Conservation (phyloP, 1,284 basidiomycete genomes). For the Boletellus sp. region DNA sequence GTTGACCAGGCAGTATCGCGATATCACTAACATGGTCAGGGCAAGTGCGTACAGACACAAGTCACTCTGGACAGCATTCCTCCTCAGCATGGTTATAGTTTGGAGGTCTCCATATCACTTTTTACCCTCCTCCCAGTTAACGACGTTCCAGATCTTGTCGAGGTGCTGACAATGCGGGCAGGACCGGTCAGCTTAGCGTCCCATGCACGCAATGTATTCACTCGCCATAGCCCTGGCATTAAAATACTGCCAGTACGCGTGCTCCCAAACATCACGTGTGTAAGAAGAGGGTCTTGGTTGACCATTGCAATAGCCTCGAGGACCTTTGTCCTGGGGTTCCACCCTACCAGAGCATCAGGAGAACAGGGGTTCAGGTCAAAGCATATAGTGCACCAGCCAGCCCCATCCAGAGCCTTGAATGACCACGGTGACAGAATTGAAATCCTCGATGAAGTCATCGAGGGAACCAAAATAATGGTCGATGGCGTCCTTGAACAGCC, state of each 20-base stretch:
- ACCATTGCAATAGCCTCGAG: constrained; percentile 77
- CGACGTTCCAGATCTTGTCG: constrained; percentile 76
- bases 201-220: constrained; percentile 10
- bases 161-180: constrained; percentile 49
- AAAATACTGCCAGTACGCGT: constrained; percentile 78
- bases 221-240: constrained; percentile 70
- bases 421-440: constrained; percentile 71
- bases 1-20: too few relatives aligned
- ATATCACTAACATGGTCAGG: too few relatives aligned
- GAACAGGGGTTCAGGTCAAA: not conserved
- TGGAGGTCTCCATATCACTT: constrained; percentile 52
- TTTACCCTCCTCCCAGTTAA: constrained; percentile 80
- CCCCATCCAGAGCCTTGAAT: constrained; percentile 95
- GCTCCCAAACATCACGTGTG: constrained; percentile 84
- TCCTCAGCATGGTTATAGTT: constrained; percentile 22
- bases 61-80: not conserved
- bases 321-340: constrained; percentile 58
- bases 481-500: constrained; percentile 71
- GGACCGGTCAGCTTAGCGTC: not conserved
- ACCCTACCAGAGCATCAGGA: constrained; percentile 44
- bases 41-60: constrained; percentile 12
- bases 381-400: constrained; percentile 68
- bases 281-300: constrained; percentile 88
- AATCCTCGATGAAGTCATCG: constrained; percentile 65
- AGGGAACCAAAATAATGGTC: constrained; percentile 65